These are phyloP conservation scores for Diddensiella transvaalensis DNA, from an alignment of 805 yeast genomes.

Conservation along the genomic window DNA sequence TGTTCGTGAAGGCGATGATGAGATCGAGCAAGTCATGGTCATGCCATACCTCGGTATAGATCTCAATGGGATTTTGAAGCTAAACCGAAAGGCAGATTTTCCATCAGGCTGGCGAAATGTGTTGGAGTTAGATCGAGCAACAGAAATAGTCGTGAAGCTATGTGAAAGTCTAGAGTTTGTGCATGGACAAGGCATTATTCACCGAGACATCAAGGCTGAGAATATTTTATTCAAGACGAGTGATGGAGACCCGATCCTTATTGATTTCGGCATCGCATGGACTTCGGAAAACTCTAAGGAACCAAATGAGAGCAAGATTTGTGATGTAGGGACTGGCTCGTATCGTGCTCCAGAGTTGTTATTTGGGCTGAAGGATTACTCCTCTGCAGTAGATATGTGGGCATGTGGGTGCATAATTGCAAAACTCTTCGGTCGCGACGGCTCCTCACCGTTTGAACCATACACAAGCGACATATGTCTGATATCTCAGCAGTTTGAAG, in stretches of 20 bases:
- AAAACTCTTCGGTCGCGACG: conserved; percentile 43
- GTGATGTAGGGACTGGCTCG: conserved; percentile 59
- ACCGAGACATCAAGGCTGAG: conserved; percentile 59
- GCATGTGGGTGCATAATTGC: conserved; percentile 58
- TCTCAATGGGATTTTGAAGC: conserved; percentile 36
- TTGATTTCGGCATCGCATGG: conserved; percentile 70
- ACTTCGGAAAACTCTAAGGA: conserved; percentile 42
- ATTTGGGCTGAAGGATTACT: conserved; percentile 40
- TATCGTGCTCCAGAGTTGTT: conserved; percentile 41
- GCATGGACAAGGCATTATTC: conserved; percentile 34
- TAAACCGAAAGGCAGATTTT: conserved; percentile 34
- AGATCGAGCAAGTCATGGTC: conserved; percentile 36
- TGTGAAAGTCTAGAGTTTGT: conserved; percentile 25
- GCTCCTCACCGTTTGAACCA: conserved; percentile 40
- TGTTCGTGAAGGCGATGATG: conserved; percentile 17
- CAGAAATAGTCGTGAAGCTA: conserved; percentile 21
- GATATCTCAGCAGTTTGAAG: conserved; percentile 49
- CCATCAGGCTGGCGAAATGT: conserved; percentile 36
- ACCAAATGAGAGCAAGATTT: conserved; percentile 31
- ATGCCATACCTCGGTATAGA: conserved; percentile 41
- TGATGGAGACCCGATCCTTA: conserved; percentile 36
- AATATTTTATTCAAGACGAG: conserved; percentile 54
- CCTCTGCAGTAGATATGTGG: conserved; percentile 47
- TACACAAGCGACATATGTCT: conserved; percentile 55
- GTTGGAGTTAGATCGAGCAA: conserved; percentile 37